These are phyloP conservation scores for Amniculicola lignicola DNA, from an alignment of 495 filamentous ascomycete species.

Conservation along the genomic window DNA sequence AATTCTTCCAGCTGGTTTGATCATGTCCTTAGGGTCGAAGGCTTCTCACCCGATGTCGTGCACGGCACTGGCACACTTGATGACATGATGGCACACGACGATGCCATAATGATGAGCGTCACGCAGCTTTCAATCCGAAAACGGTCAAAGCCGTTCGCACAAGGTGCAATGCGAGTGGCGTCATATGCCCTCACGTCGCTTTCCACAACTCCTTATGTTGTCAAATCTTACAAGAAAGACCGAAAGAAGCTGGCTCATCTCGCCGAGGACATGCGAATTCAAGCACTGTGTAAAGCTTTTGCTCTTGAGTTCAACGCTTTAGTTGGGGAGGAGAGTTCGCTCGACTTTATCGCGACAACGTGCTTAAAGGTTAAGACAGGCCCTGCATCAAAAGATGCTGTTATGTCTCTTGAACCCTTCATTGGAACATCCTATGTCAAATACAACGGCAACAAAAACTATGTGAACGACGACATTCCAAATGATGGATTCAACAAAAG, in stretches of 20 bases:
- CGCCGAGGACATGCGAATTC: constrained; percentile 41
- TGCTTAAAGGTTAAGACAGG: constrained; percentile 33
- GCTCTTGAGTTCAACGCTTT: constrained; percentile 45
- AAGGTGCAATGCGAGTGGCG: constrained; percentile 37
- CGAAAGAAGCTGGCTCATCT: constrained; percentile 35
- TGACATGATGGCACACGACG: constrained; percentile 36
- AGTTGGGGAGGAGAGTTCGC: constrained; percentile 8
- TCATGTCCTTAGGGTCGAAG: constrained; percentile 33
- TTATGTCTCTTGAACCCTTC: constrained; percentile 41
- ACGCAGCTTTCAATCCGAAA: constrained; percentile 35
- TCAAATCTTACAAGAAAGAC: constrained; percentile 37
- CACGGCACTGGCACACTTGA: constrained; percentile 30
- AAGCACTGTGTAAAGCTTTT: constrained; percentile 44
- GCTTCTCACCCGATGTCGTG: constrained; percentile 33
- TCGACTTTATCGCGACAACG: constrained; percentile 42
- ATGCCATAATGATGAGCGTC: constrained; percentile 32
- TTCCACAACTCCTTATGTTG: constrained; percentile 36
- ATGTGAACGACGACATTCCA: constrained; percentile 35
- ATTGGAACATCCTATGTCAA: constrained; percentile 41
- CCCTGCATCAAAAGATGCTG: constrained; percentile 14
- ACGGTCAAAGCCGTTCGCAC: constrained; percentile 37
- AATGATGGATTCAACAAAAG: constrained; percentile 30
- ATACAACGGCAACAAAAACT: constrained; percentile 43
- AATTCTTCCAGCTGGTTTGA: constrained; percentile 36
- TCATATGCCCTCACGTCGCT: constrained; percentile 36